Base-by-base conservation (phyloP, 2,329 filamentous ascomycete species). In the Xylaria sp. region DNA sequence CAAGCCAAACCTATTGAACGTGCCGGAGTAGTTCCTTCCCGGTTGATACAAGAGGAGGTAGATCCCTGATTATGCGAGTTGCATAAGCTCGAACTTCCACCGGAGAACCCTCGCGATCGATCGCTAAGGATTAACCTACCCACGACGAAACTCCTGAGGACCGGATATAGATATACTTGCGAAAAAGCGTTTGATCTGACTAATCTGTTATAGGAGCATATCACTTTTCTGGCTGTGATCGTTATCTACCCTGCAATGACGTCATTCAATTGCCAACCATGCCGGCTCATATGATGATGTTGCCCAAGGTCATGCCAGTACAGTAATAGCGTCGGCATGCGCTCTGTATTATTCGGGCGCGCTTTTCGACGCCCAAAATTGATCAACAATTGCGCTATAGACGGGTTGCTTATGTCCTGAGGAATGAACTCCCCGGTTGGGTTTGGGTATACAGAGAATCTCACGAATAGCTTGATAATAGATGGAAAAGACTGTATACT, bases 21-120 rank as follows among this genome's bases (percentile, higher is more conserved):
- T 63, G 47, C 59, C 60, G 57, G 50, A 60, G 40, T 55, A 53
- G 53, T 60, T 60, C 37, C 37, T 60, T 37, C 47, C 59, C 35
- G 44, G 37, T 63, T 18, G 54, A 55, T 27, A 18, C 53, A 42
- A 63, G 59, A 54, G 40, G 35, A 55, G 55, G 63, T 69, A 64
- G 60, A 66, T 50, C 32, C 60, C 27, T 69, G 67, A 59, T 59
- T 66, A 57, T 64, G 67, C 60, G 37, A 69, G 68, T 62, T 67
- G 60, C 60, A 68, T 68, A 64, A 61, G 25, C 65, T 64, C 35
- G 57, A 44, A 64, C 57, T 61, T 65, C 32, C 54, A 58, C 57
- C 44, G 27, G 55, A 54, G 13, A 50, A 25, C 60, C 51, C 47
- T 44, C 37, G 42, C 37, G 48, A 35, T 35, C 32, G 55, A 54